A percentile compares a stretch with the other conserved stretches of the same genome.
phyloP scores from a whole-genome alignment of 371 early-diverging fungal genomes.

The Sporodiniella umbellata region DNA sequence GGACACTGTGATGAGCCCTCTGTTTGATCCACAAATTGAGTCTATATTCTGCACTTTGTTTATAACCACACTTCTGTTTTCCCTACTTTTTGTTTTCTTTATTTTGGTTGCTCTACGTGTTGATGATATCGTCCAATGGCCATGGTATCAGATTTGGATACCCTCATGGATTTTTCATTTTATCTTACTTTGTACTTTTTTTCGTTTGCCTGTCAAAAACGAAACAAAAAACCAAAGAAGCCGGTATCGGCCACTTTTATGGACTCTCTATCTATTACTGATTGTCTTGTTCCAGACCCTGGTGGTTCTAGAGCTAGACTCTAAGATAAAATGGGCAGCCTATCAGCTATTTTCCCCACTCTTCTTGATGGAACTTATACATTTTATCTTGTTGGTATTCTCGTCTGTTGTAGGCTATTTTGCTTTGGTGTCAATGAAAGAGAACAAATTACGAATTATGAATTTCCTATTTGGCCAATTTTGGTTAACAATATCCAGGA shows the following conservation, averaged over 20 bases:
- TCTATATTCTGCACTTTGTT: slow-evolving; percentile 63
- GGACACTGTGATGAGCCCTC: slow-evolving; percentile 65
- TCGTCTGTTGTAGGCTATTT: slow-evolving; percentile 22
- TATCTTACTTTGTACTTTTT: slow-evolving; percentile 26
- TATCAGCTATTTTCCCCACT: slow-evolving; percentile 70
- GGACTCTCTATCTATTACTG: slow-evolving; percentile 31
- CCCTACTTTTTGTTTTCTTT: slow-evolving; percentile 74
- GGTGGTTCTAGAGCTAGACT: slow-evolving; percentile 49
- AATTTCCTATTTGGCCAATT: slow-evolving; percentile 41
- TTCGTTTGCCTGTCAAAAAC: slow-evolving; percentile 10
- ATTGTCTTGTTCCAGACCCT: slow-evolving; percentile 51
- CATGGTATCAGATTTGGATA: slow-evolving; percentile 70
- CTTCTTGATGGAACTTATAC: slow-evolving; percentile 59
- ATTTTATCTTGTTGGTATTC: slow-evolving; percentile 31
- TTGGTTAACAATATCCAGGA: slow-evolving; percentile 57
- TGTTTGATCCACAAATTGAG: slow-evolving; percentile 77
- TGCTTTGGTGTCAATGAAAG: slow-evolving; percentile 5
- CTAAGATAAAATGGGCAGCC: slow-evolving; percentile 48
- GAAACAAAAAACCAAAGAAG: slow-evolving; percentile 3
- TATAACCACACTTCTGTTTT: slow-evolving; percentile 48
- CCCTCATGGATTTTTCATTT: slow-evolving; percentile 78
- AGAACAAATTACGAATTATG: slow-evolving; percentile 1
- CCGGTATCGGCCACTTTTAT: slow-evolving; percentile 4
- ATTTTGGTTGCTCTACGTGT: slow-evolving; percentile 70
- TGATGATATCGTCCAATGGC: slow-evolving; percentile 71